Evolutionary conservation across 768 basidiomycete species (phyloP), one percentile per base, ranked within the genome.

Genomic region (Chalciporus piperatus): DNA sequence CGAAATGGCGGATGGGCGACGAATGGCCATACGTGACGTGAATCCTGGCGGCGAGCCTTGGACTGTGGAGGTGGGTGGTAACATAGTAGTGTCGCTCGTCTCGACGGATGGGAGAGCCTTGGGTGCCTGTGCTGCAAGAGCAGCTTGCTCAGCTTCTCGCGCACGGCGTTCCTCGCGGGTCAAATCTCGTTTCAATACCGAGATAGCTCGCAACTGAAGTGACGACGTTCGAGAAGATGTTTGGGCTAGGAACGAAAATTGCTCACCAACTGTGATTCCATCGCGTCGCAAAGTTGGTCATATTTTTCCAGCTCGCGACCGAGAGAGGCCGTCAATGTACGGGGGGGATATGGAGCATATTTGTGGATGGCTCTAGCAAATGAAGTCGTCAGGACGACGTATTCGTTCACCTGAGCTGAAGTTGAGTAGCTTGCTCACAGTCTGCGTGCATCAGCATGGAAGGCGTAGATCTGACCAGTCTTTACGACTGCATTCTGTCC

Each of bases 261-360:
- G 69, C 83, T 66, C 66, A 83, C 89, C 57, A 92, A 59, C 47
- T 83, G 81, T 37, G 82, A 77, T 65, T 92, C 90, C 45, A 92
- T 81, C 2, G 82, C 73, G 62, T 92, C 90, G 59, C 87, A 89
- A 5, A 90, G 55, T 59, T 89, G 87, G 60, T 92, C 88, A 58
- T 86, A 92, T 60, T 80, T 85, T 63, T 91, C 87, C 3, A 90
- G 72, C 61, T 89, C 87, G 33, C 80, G 80, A 14, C 88, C 84
- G 30, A 92, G 74, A 16, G 85, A 76, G 3, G 81, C 72, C 3
- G 79, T 82, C 12, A 90, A 63, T 20, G 83, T 75, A n/a, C 72
- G 81, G 10, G 88, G 87, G 22, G 89, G 87, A 51, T 76, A 67
- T 4, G 78, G 75, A 3, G 80, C 77, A 58, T 84, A 74, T 45